phyloP scores from a whole-genome alignment of 2,329 filamentous ascomycete genomes.

The Beauveria varroae region DNA sequence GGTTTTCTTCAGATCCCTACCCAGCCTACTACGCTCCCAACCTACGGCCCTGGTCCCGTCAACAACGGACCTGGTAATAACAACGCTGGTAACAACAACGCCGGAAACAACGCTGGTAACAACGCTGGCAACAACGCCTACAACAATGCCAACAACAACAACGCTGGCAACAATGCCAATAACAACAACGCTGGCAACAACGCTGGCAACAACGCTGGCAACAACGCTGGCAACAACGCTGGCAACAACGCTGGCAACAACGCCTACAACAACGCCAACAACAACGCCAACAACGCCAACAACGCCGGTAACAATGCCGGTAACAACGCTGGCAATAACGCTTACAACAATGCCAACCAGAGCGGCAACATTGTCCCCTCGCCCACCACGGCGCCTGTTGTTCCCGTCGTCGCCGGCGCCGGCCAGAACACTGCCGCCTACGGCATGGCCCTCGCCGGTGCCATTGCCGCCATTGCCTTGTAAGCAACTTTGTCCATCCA shows the following conservation, averaged over 20 bases:
- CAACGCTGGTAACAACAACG: not conserved
- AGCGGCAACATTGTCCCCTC: not conserved
- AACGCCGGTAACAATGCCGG: not conserved
- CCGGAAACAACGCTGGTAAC: not conserved
- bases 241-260: not conserved
- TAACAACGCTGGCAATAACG: not conserved
- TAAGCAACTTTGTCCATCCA: slow-evolving; percentile 15
- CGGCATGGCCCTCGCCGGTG: slow-evolving; percentile 20
- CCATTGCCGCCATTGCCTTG: slow-evolving; percentile 20
- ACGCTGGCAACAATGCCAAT: not conserved
- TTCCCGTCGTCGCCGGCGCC: slow-evolving; percentile 15
- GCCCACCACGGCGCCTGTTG: not conserved
- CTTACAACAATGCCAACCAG: not conserved
- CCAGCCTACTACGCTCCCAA: not conserved
- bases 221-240: too few relatives aligned
- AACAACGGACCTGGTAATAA: too few relatives aligned
- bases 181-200: not conserved
- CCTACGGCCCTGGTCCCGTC: too few relatives aligned
- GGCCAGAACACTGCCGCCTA: slow-evolving; percentile 14
- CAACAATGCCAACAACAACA: not conserved
- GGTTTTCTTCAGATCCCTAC: not conserved
- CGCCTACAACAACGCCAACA: not conserved
- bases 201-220: not conserved
- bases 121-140: not conserved
- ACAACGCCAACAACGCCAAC: not conserved